Evolutionary conservation across 1,284 basidiomycete genomes (phyloP), one percentile per base, ranked within the genome.

Genomic region (Ceratobasidium sp.): DNA sequence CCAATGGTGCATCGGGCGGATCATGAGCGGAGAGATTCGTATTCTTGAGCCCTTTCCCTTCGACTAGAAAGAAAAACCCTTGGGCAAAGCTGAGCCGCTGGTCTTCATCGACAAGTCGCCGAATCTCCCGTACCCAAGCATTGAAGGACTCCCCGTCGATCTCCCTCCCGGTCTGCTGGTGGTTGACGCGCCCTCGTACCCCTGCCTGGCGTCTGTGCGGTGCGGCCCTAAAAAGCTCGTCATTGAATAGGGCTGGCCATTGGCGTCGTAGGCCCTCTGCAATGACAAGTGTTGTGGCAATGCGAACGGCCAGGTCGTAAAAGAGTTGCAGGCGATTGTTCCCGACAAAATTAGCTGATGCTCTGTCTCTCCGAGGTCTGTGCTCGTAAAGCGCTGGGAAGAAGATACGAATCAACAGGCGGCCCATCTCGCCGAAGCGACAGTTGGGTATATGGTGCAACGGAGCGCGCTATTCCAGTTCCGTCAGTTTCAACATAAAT

Each of bases 11-110:
- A 1, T 15, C 33, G 3, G 66, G 66, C 3, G 33, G 51, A 10
- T 26, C 23, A 11, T 68, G 66, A 1, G 33, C 1, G 0, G 35
- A 49, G 6, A 31, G 17, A 1, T 37, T 35, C 2, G 3, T 68
- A 6, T 54, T 31, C 31, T 68, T 68, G 1, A 68, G 20, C 11
- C 66, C 66, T 42, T 68, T 68, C 20, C 66, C 66, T 17, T 68
- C 51, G 0, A 68, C 66, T 2, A 54, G 11, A 20, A 68, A 33
- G 3, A 68, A 33, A 23, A 42, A 56, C 17, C 37, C 66, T 4
- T 23, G 35, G 20, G 66, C 66, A 5, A 37, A 68, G 2, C 20
- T 3, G 3, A 68, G 66, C 15, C 49, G 3, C 10, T 5, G 33
- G 17, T 54, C 37, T 2, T 68, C 31, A 13, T 35, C 49, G 11